Base-by-base conservation (phyloP, 2,329 filamentous ascomycete species). In the Thielaviopsis euricoi region DNA sequence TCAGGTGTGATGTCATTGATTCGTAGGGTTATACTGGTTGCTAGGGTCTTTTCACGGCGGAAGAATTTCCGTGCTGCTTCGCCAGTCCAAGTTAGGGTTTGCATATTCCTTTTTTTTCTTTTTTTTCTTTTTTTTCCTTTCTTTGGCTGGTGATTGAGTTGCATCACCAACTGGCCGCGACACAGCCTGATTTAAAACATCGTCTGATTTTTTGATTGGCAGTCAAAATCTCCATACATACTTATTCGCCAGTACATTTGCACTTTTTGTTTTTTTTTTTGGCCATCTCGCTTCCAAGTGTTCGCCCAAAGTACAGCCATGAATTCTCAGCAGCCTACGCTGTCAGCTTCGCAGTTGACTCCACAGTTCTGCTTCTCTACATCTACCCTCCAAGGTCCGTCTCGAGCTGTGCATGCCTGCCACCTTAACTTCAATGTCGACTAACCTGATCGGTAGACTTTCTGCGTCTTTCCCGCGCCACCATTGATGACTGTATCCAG, bases 401-500 rank as follows among this genome's bases (percentile, higher is more conserved):
- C 22, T 29, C 22, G 40, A 21, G 29, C 23, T 19, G 19, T 19
- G 21, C 12, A 53, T 52, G 15, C 9, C 13, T 23, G 3, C 23
- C n/a, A 23, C 19, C 3, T 48, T n/a, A 26, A 46, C 21, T 3
- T 43, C 17, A 26, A 3, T 22, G 15, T 26, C 17, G 22, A 53
- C 51, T 60, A 33, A 60, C 56, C 23, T 10, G 25, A 33, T 2
- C 29, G 21, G 57, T 66, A 95, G 93, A 95, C 69, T 98, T 98
- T 69, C 79, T 98, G 22, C 86, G 89, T 46, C 71, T 93, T 63
- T 96, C 91, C 10, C 83, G 93, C 62, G 77, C 81, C 56, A 81
- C 86, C 53, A 85, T 96, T 66, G 93, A 98, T 71, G 93, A 98
- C 71, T 89, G 87, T 51, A 97, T 98, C 66, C 82, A 83, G 0